A percentile compares a stretch with the other conserved stretches of the same genome.
Conservation (phyloP, 2,329 filamentous ascomycete species). For the Colletotrichum brevisporum region DNA sequence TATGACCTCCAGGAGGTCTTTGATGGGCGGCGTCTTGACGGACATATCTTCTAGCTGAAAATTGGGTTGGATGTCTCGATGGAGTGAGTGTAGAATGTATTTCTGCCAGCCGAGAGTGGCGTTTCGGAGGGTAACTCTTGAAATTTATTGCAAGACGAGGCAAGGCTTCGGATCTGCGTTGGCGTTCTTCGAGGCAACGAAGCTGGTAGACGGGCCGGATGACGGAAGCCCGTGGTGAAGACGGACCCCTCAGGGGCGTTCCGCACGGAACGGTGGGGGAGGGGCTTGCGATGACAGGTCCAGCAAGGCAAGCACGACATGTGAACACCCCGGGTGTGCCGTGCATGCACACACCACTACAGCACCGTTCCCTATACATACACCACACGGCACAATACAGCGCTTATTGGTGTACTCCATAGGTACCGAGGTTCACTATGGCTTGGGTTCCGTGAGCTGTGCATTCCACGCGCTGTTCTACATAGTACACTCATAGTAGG, state of each 20-base stretch:
- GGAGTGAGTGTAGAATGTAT: too few relatives aligned
- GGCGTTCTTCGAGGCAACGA: not conserved
- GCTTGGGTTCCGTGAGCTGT: too few relatives aligned
- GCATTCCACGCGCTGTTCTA: too few relatives aligned
- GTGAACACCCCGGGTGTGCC: too few relatives aligned
- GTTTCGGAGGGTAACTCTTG: too few relatives aligned
- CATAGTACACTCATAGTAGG: too few relatives aligned
- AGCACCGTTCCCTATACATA: too few relatives aligned
- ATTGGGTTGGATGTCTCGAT: not conserved
- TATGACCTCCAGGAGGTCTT: slow-evolving; percentile 30
- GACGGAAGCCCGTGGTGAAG: slow-evolving; percentile 11
- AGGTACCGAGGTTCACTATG: too few relatives aligned
- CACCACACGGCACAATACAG: too few relatives aligned
- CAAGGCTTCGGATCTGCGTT: not conserved
- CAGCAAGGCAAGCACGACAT: not conserved
- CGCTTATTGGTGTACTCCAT: too few relatives aligned
- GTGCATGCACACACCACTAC: too few relatives aligned
- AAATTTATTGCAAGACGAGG: slow-evolving; percentile 15
- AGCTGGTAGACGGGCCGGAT: not conserved
- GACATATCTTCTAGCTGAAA: slow-evolving; percentile 11
- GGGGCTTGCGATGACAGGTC: slow-evolving; percentile 18
- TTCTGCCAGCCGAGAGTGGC: too few relatives aligned
- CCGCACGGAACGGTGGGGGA: slow-evolving; percentile 37
- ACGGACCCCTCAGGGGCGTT: slow-evolving; percentile 25
- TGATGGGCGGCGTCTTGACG: slow-evolving; percentile 35